Evolutionary conservation across 2,329 filamentous ascomycete species (phyloP).

Genomic region (Pseudogymnoascus sp.): DNA sequence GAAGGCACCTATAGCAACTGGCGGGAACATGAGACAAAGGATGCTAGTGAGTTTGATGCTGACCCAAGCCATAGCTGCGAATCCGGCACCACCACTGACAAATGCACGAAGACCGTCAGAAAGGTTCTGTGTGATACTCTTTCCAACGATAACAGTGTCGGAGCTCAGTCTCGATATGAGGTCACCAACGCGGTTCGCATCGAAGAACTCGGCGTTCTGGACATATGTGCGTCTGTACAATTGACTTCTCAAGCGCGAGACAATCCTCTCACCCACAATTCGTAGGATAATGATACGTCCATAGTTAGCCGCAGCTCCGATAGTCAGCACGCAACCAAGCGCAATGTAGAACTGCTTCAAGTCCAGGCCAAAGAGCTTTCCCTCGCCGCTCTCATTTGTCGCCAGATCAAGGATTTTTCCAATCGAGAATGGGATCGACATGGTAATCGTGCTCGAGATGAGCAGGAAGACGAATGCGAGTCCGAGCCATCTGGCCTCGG

Average conservation of each 20-base stretch:
- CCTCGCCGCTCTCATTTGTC: constrained; percentile 59
- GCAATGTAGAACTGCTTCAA: constrained; percentile 82
- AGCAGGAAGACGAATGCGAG: constrained; percentile 78
- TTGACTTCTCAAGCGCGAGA: constrained; percentile 78
- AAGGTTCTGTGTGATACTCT: constrained; percentile 95
- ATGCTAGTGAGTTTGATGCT: constrained; percentile 84
- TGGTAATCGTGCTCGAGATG: constrained; percentile 83
- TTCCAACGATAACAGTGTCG: constrained; percentile 95
- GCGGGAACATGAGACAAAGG: constrained; percentile 78
- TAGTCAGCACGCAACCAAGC: constrained; percentile 64
- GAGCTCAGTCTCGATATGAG: constrained; percentile 91
- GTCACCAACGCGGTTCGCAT: constrained; percentile 93
- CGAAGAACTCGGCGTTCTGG: constrained; percentile 99
- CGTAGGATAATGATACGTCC: constrained; percentile 85
- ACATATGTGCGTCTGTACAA: constrained; percentile 87
- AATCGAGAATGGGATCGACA: constrained; percentile 94
- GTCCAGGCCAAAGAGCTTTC: constrained; percentile 72
- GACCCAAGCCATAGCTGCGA: constrained; percentile 91
- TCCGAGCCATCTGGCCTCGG: constrained; percentile 69
- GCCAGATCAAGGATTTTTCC: constrained; percentile 91
- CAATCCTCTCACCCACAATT: constrained; percentile 90
- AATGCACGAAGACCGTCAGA: constrained; percentile 89
- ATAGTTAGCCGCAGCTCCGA: constrained; percentile 88
- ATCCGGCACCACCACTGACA: constrained; percentile 82
- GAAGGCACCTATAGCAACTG: constrained; percentile 81